Percentiles rank a stretch among this genome's conserved stretches.
Evolutionary conservation across 1,139 yeast species (phyloP).

Genomic region (Kurtzmaniella quercitrusa): DNA sequence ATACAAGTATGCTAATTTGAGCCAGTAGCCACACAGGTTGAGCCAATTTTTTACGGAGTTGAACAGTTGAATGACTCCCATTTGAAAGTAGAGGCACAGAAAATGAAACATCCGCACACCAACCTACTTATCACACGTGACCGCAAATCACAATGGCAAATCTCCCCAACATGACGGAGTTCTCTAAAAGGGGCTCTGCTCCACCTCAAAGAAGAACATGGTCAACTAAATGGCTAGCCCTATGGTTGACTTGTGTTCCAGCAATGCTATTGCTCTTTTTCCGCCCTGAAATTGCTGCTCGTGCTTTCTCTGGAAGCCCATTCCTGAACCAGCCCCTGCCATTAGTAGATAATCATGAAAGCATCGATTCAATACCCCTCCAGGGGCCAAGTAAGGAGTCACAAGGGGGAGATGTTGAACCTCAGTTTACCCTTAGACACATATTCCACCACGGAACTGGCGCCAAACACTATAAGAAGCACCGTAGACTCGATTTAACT

Average conservation of each 20-base stretch:
- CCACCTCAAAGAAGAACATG: not conserved
- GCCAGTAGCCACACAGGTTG: no score
- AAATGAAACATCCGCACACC: not conserved
- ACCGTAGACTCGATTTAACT: conserved; percentile 47
- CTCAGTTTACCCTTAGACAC: conserved; percentile 34
- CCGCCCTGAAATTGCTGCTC: not conserved
- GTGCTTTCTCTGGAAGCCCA: not conserved
- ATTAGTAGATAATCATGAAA: not conserved
- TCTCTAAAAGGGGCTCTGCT: not conserved
- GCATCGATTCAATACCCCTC: not conserved
- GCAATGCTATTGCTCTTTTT: not conserved
- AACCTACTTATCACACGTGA: not conserved
- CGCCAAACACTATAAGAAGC: conserved; percentile 24
- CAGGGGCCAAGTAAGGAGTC: not conserved
- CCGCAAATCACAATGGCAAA: not conserved
- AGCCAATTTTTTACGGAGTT: no score
- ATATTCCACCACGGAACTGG: conserved; percentile 53
- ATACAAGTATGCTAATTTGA: no score
- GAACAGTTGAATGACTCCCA: no score
- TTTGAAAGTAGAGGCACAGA: no score
- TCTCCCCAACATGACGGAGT: not conserved
- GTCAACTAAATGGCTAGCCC: not conserved
- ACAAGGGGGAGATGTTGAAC: no score
- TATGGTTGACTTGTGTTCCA: not conserved
- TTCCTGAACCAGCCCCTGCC: not conserved